A percentile compares a stretch with the other conserved stretches of the same genome.
Evolutionary conservation across 306 rosid species (phyloP).

Genomic region (Urtica urens): DNA sequence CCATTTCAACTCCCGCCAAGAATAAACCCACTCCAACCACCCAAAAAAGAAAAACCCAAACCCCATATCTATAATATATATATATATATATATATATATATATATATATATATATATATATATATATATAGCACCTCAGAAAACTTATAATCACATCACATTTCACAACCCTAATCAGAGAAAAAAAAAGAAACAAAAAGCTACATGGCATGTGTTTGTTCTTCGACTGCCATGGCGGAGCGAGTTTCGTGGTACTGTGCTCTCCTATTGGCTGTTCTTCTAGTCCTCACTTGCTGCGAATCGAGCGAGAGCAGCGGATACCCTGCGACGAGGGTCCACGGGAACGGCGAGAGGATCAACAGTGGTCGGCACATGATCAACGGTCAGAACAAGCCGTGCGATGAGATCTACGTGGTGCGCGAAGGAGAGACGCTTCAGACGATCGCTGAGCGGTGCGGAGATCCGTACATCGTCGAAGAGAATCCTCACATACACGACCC

Average conservation of each 20-base stretch:
- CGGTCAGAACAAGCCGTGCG: constrained; percentile 23
- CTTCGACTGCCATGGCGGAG: constrained; percentile 18
- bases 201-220: constrained; percentile 12
- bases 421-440: constrained; percentile 77
- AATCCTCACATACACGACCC: constrained; percentile 81
- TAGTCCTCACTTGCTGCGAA: constrained; percentile 30
- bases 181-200: too few relatives aligned
- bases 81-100: background rate
- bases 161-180: too few relatives aligned
- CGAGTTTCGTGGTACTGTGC: constrained; percentile 26
- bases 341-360: background rate
- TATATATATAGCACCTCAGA: too few relatives aligned
- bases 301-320: constrained; percentile 27
- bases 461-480: constrained; percentile 64
- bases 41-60: background rate
- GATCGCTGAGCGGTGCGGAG: constrained; percentile 68
- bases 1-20: constrained; percentile 24
- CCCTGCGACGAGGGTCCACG: constrained; percentile 6
- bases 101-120: background rate
- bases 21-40: constrained; percentile 26
- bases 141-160: too few relatives aligned
- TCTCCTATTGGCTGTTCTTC: constrained; percentile 20
- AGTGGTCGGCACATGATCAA: constrained; percentile 7
- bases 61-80: constrained; percentile 2
- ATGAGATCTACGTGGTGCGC: constrained; percentile 71